Evolutionary conservation across 2,329 filamentous ascomycete species (phyloP), one percentile per base, ranked within the genome.

Genomic region (Chrysosporium queenslandicum): DNA sequence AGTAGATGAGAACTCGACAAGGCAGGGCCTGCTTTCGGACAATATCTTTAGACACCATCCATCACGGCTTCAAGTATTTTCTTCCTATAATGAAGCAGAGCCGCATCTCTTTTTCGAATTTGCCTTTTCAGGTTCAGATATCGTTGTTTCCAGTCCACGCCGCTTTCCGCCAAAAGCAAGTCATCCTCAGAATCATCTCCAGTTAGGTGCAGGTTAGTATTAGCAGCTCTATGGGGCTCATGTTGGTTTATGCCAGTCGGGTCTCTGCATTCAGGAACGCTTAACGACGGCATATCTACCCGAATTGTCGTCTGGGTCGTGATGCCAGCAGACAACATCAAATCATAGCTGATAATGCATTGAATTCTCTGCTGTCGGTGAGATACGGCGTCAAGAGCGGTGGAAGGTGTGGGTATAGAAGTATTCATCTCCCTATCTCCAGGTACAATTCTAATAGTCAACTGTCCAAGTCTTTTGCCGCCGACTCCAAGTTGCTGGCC

Each of bases 31-130:
- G 11, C 29, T n/a, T 37, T 4, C 8, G 18, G n/a, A 21, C 36
- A 41, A 25, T 41, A 6, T 21, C 30, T 7, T 39, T 30, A 55
- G 9, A 41, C 18, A 48, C 51, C 54, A 37, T 52, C 41, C 68
- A 71, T 71, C n/a, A 71, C 69, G 14, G 66, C 69, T 56, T 71
- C 67, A 14, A 71, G 60, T 27, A 71, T 69, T 42, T 65, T 70
- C 30, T 68, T 68, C 52, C 70, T 71, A 50, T 71, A 71, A 39
- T 69, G 61, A 1, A 64, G 62, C 25, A 71, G 53, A 20, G 67
- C 61, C 12, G 63, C 60, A 11, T 71, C 69, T 40, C 65, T 67
- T 53, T 65, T 70, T 50, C 66, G 64, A 60, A 67, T 64, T 49
- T 71, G 67, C 29, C 63, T 61, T 12, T 64, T 64, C 18, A 71